These are phyloP conservation scores for Pyrus pyrifolia DNA, from an alignment of 306 rosid genomes.

Conservation along the genomic window DNA sequence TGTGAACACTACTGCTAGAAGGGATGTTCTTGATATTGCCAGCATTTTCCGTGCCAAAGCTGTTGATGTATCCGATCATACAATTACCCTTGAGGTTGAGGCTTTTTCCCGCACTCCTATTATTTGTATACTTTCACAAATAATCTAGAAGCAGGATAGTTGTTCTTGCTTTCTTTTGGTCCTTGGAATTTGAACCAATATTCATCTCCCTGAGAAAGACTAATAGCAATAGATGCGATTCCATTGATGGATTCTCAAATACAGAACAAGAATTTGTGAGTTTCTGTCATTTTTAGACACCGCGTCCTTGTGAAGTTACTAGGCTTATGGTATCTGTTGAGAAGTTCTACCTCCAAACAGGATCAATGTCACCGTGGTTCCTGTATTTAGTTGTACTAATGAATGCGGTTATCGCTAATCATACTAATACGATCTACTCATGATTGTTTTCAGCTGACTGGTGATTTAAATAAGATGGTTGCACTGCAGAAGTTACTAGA, in stretches of 20 bases:
- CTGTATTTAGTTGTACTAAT: not conserved
- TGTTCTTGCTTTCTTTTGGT: not conserved
- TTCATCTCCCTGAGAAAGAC: not conserved
- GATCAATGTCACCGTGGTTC: not conserved
- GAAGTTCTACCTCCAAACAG: not conserved
- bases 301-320: not conserved
- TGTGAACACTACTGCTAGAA: conserved; percentile 44
- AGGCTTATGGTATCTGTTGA: not conserved
- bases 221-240: too few species aligned
- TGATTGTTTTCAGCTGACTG: conserved; percentile 39
- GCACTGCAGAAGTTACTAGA: conserved; percentile 51
- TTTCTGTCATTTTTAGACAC: too few species aligned
- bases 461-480: conserved; percentile 56
- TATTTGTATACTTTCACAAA: not conserved
- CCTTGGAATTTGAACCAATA: not conserved
- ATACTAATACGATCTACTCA: not conserved
- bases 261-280: too few species aligned
- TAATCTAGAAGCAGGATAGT: not conserved
- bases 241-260: too few species aligned
- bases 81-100: conserved; percentile 50
- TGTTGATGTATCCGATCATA: conserved; percentile 58
- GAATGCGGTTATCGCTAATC: not conserved
- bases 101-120: conserved; percentile 1
- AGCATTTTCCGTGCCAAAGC: conserved; percentile 55
- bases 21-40: conserved; percentile 56